Conservation (phyloP, 2,329 filamentous ascomycete species). For the Fusarium acutatum region DNA sequence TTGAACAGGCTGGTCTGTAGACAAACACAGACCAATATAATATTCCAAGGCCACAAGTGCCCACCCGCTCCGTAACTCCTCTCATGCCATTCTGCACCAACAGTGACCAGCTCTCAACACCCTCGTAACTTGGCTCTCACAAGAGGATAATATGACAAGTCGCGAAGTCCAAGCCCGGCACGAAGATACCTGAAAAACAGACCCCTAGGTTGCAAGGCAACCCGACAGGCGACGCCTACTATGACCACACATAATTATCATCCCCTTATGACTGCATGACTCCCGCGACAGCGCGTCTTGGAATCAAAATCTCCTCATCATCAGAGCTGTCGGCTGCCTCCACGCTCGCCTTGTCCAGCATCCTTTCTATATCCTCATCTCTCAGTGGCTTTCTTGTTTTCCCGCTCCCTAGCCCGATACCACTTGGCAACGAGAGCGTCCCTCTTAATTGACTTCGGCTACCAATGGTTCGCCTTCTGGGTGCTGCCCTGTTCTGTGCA, state of each 20-base stretch:
- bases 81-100: not conserved
- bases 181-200: not conserved
- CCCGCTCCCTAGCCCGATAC: conserved; percentile 54
- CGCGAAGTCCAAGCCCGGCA: not conserved
- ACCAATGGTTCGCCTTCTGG: conserved; percentile 55
- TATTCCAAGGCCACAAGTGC: not conserved
- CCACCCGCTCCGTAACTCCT: not conserved
- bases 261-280: conserved; percentile 41
- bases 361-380: conserved; percentile 66
- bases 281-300: conserved; percentile 41
- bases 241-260: not conserved
- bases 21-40: not conserved
- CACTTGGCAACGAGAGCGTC: conserved; percentile 59
- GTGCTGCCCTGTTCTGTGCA: conserved; percentile 48
- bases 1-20: conserved; percentile 4
- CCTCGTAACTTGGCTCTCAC: not conserved
- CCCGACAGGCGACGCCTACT: not conserved
- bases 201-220: not conserved
- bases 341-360: conserved; percentile 63
- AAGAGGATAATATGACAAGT: not conserved
- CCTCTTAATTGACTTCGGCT: conserved; percentile 48
- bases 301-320: conserved; percentile 65
- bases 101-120: not conserved
- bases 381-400: conserved; percentile 50
- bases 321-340: conserved; percentile 64